Evolutionary conservation across 805 yeast species (phyloP), one percentile per base, ranked within the genome.

Genomic region (Ogataea allantospora): DNA sequence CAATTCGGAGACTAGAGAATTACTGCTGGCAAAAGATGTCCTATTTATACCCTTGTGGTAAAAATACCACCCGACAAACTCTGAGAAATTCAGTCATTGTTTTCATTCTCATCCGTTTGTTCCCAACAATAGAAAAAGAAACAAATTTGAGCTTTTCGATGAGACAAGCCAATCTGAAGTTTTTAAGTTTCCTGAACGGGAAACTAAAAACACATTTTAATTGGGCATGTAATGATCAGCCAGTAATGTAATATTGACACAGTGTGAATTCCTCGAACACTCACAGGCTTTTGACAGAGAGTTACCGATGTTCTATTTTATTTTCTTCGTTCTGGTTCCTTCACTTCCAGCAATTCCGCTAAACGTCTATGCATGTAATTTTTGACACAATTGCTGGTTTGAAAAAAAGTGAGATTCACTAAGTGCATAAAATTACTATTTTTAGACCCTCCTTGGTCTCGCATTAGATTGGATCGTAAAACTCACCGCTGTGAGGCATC

Each of bases 1-100:
- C 11, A 16, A 19, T 7, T 15, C 15, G 3, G 7, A 9, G 6
- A 16, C 27, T 10, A 11, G 26, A 19, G 21, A 23, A 10, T n/a
- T n/a, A n/a, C n/a, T n/a, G n/a, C 10, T 8, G 14, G 24, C 19
- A 16, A 28, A 2, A 17, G 5, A 10, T 17, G 27, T n/a, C 27
- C 38, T 35, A 35, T 35, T 28, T 35, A 35, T 35, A 35, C 21
- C n/a, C 4, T 3, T 9, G 23, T 7, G 8, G 23, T 10, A 21
- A 8, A 19, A n/a, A n/a, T 9, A 9, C 11, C 11, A 21, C 23
- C 11, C 5, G 23, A 21, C 8, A 10, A 9, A 21, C 23, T n/a
- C n/a, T n/a, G n/a, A 7, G 23, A 21, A 21, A 21, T 3, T n/a
- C 8, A 7, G 8, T 21, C 11, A 24, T 29, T 30, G 26, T 22